Percentiles rank a stretch among this genome's conserved stretches.
Evolutionary conservation across 805 yeast genomes (phyloP).

Genomic region (Saccharomyces mikatae): DNA sequence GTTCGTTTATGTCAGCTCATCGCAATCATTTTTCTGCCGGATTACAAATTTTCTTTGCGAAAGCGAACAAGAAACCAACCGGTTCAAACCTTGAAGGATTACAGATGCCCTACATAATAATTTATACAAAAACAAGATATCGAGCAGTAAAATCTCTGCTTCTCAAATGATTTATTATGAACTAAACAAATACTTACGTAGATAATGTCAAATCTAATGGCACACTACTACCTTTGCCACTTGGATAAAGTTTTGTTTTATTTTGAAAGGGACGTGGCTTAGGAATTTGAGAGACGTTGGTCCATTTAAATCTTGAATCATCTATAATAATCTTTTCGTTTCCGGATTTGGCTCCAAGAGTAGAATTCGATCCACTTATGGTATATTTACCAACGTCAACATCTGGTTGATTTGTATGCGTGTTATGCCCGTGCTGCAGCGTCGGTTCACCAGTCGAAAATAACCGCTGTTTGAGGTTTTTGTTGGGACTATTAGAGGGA

Average conservation of each 20-base stretch:
- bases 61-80: neutral
- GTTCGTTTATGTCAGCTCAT: conserved; percentile 3
- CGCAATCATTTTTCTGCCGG: conserved; percentile 7
- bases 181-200: conserved; percentile 5
- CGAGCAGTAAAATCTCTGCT: neutral
- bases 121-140: neutral
- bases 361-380: conserved; percentile 22
- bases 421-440: conserved; percentile 23
- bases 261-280: conserved; percentile 77
- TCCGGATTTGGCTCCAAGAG: conserved; percentile 1
- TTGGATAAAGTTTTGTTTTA: conserved; percentile 74
- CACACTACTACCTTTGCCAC: conserved; percentile 90
- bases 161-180: neutral
- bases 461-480: conserved; percentile 22
- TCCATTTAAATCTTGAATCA: conserved; percentile 62
- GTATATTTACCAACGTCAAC: conserved; percentile 19
- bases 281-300: conserved; percentile 64
- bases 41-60: neutral
- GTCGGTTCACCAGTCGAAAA: conserved; percentile 25
- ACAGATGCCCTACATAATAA: neutral
- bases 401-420: conserved; percentile 19
- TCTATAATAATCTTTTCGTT: conserved; percentile 43
- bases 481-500: neutral
- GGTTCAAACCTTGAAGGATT: neutral
- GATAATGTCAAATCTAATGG: conserved; percentile 57